phyloP scores from a whole-genome alignment of 2,329 filamentous ascomycete genomes.

The Colletotrichum siamense region DNA sequence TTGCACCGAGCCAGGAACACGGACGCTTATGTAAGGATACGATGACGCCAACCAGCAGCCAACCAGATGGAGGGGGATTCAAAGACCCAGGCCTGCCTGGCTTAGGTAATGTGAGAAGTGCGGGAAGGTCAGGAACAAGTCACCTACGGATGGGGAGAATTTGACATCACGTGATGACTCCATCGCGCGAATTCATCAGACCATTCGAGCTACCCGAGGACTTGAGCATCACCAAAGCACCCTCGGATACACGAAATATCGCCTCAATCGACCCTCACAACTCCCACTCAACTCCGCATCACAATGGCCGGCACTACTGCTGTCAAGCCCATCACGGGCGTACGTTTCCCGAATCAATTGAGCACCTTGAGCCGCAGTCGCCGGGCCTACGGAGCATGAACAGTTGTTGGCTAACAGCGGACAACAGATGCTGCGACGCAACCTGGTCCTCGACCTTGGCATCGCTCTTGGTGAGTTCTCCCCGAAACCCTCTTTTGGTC shows the following conservation, averaged over 20 bases:
- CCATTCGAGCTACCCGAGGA: slow-evolving; percentile 11
- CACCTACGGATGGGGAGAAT: background rate
- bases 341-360: slow-evolving; percentile 50
- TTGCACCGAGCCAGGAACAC: background rate
- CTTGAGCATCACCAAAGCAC: slow-evolving; percentile 2
- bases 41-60: background rate
- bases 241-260: background rate
- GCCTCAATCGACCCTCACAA: slow-evolving; percentile 9
- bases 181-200: slow-evolving; percentile 18
- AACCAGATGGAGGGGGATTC: background rate
- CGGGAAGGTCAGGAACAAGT: background rate
- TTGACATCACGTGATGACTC: slow-evolving; percentile 14
- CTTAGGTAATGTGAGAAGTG: background rate
- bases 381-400: background rate
- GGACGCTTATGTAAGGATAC: background rate
- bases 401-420: slow-evolving; percentile 37
- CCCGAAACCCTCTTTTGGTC: background rate
- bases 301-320: slow-evolving; percentile 49
- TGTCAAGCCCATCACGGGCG: slow-evolving; percentile 63
- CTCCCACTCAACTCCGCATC: slow-evolving; percentile 23
- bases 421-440: slow-evolving; percentile 63
- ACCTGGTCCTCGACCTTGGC: slow-evolving; percentile 61
- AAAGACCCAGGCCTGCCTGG: background rate
- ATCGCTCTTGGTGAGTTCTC: slow-evolving; percentile 59
- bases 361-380: slow-evolving; percentile 1